A percentile compares a stretch with the other conserved stretches of the same genome.
phyloP scores from a whole-genome alignment of 805 yeast genomes.

The Candida awuae region DNA sequence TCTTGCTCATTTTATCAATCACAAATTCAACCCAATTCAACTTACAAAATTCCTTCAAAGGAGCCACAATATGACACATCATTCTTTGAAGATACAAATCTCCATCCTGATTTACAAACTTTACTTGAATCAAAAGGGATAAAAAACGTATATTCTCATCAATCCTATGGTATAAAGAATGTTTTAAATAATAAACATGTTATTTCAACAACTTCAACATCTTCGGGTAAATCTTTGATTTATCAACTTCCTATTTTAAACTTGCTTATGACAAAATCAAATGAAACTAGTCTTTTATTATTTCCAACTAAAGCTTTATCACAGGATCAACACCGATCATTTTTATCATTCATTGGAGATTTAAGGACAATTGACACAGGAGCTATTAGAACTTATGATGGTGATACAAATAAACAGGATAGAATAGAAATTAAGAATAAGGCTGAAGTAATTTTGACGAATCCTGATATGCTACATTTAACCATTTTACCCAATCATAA shows the following conservation, averaged over 20 bases:
- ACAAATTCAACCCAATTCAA: constrained; percentile 52
- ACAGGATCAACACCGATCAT: constrained; percentile 88
- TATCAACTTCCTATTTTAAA: constrained; percentile 80
- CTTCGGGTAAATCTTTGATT: constrained; percentile 91
- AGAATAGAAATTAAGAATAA: constrained; percentile 48
- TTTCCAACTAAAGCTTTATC: constrained; percentile 98
- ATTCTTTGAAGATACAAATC: constrained; percentile 24
- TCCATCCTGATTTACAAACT: constrained; percentile 47
- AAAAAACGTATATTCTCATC: constrained; percentile 66
- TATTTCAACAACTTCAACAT: constrained; percentile 88
- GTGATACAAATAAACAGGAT: constrained; percentile 66
- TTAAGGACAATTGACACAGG: constrained; percentile 7
- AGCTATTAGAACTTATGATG: constrained; percentile 63
- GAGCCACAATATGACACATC: constrained; percentile 33
- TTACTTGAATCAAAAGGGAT: constrained; percentile 33
- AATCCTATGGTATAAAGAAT: constrained; percentile 59
- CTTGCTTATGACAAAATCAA: constrained; percentile 34
- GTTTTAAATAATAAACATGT: constrained; percentile 54
- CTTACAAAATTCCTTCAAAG: constrained; percentile 36
- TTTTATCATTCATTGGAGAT: constrained; percentile 32
- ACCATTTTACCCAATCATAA: constrained; percentile 73
- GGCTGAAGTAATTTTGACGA: constrained; percentile 81
- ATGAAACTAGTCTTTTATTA: constrained; percentile 68
- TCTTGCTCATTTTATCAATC: constrained; percentile 43
- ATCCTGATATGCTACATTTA: constrained; percentile 90